Evolutionary conservation across 257 asterid species (phyloP), one percentile per base, ranked within the genome.

Genomic region (Solanum boliviense): DNA sequence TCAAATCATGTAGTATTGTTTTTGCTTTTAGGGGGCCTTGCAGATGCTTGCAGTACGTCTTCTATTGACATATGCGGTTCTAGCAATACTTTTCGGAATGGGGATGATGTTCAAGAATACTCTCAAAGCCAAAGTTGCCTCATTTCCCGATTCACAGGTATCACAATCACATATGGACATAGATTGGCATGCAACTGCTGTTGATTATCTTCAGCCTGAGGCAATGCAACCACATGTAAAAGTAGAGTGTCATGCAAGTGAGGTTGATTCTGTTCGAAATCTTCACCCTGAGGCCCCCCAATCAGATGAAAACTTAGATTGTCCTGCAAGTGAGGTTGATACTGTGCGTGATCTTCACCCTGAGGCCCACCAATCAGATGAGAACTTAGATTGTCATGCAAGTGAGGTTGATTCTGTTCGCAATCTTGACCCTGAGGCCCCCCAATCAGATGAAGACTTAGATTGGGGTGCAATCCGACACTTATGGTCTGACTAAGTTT

Each of bases 381-480:
- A 12, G 9, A 82, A 48, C 41, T 9, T 29, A 9, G 41, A 9
- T 18, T 5, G 10, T 18, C 85, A 81, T 81, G 67, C 70, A 48
- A 48, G 29, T 87, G 18, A 16, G 65, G 18, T 23, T 44, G 39
- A 6, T 83, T 21, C 20, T 82, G 44, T 82, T 3, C 1, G 6
- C 11, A 3, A 10, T 18, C 12, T 48, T 29, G 21, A 48, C 18
- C 11, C 31, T 10, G 86, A 82, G 11, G 5, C 4, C 11, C 70
- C 70, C 13, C 7, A 82, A 9, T 29, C 86, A 82, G 70, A 46
- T 48, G 29, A 18, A 4, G 1, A 20, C 16, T 41, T 93, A 18
- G 92, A 92, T 13, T 95, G 98, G 98, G 84, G 48, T 78, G 52
- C 88, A 72, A 92, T 93, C 65, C 93, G 96, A 85, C 95, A 93